Conservation (phyloP, 2,329 filamentous ascomycete species). For the Purpureocillium lavendulum region DNA sequence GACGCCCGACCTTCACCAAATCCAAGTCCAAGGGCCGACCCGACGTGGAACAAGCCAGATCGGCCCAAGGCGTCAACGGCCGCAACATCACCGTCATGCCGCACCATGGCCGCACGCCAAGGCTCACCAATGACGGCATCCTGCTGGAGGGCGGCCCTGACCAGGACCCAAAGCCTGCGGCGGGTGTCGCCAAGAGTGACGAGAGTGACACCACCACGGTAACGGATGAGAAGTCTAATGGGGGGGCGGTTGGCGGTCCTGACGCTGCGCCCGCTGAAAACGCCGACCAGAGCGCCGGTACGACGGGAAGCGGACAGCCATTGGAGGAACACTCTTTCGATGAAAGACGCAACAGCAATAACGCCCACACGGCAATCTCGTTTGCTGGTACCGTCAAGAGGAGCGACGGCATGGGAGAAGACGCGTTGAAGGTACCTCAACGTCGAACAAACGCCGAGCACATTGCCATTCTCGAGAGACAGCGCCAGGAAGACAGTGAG, state of each 20-base stretch:
- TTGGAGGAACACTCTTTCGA: not conserved
- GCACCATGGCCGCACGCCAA: constrained; percentile 40
- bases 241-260: constrained; percentile 1
- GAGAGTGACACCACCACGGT: constrained; percentile 28
- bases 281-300: not conserved
- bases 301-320: not conserved
- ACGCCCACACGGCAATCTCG: constrained; percentile 38
- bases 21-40: constrained; percentile 42
- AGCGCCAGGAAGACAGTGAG: constrained; percentile 66
- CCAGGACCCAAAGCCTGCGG: constrained; percentile 17
- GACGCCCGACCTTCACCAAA: constrained; percentile 57
- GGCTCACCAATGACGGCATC: constrained; percentile 54
- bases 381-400: constrained; percentile 61
- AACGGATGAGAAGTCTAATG: constrained; percentile 17
- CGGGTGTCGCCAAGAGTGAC: constrained; percentile 16
- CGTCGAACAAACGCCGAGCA: constrained; percentile 62
- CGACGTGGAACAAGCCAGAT: constrained; percentile 30
- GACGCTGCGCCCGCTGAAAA: constrained; percentile 3
- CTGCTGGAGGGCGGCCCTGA: constrained; percentile 33
- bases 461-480: constrained; percentile 80
- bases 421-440: constrained; percentile 36
- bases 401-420: constrained; percentile 46
- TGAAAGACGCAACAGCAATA: constrained; percentile 1
- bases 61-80: constrained; percentile 57
- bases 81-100: constrained; percentile 60